Evolutionary conservation across 1,284 basidiomycete species (phyloP), one percentile per base, ranked within the genome.

Genomic region (Tetrapyrgos nigripes): DNA sequence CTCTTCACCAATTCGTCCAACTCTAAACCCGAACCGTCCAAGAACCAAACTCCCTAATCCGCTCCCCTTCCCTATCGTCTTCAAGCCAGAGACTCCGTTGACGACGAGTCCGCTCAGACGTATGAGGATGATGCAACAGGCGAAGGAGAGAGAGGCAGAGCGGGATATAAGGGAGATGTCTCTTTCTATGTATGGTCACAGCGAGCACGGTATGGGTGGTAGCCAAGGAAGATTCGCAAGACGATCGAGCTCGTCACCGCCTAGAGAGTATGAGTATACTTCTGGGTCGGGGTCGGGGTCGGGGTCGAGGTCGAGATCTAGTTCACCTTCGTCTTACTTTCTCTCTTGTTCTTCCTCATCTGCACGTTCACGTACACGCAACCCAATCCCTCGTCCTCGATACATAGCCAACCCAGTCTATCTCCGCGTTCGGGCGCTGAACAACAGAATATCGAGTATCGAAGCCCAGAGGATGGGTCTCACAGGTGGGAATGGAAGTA

Each of bases 391-490:
- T 55, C 66, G 76, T 31, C 64, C 84, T 62, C 76, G 86, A 6
- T 81, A 82, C 3, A 77, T 88, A 2, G 82, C 82, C 50, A 88
- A 89, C 63, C 86, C 86, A 2, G 77, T 83, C 44, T 76, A 81
- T 58, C 74, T 88, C 50, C 77, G 86, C 2, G 67, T 88, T 45
- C 79, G 78, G 66, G 86, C 87, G 19, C 69, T 85, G 65, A 81
- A 84, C 65, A 87, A 87, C 63, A 76, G 57, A 67, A 69, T 66
- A 17, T 44, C 37, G n/a, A 33, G 43, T 11, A 28, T 27, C n/a
- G 55, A 58, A n/a, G 26, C 56, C 3, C 55, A 57, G 31, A 26
- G 50, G 19, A 19, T 57, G 9, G 49, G 50, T 5, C 40, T 57
- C 5, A 27, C 19, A 19, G 56, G 45, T 21, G 45, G 56, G 4